Base-by-base conservation (phyloP, 805 yeast species). In the Clavispora phyllophila region DNA sequence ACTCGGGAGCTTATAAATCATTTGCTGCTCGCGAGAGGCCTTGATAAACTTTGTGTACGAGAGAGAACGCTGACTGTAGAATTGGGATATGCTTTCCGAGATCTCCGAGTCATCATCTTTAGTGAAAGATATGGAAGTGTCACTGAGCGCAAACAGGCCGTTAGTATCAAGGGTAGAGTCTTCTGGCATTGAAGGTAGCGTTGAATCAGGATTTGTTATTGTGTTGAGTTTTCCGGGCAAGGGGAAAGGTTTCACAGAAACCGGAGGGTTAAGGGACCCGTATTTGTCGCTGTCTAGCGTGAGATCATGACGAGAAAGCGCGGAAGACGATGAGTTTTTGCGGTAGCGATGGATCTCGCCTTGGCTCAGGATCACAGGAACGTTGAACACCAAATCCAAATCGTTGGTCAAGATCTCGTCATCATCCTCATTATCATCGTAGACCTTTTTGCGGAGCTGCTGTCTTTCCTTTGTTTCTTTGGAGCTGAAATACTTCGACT, bases 401-500 rank as follows among this genome's bases (percentile, higher is more conserved):
- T 68, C 73, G 44, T 63, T 62, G 10, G 61, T 47, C 24, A 66
- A 47, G 22, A 68, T 62, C 27, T 65, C 70, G 39, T 68, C 74
- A 40, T 68, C 73, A 47, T 61, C 60, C 37, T 66, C 68, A 48
- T 65, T 59, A 15, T 69, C 73, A 40, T 70, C 75, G 44, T 68
- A 70, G 26, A 54, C 53, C 48, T 70, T 63, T 49, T 68, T 69
- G 10, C 72, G 57, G 18, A 62, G 50, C 41, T 57, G 59, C 48
- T 63, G 58, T 36, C 75, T 52, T 38, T 62, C 68, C 47, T 67
- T 70, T n/a, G 63, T 56, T 47, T 69, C 72, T 39, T 60, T 54
- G 4, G 66, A 57, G 42, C 58, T 61, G 37, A 62, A 44, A 50
- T 51, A 69, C 29, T 61, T 60, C 1, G 71, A 57, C 45, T 69